Evolutionary conservation across 2,329 filamentous ascomycete genomes (phyloP), one percentile per base, ranked within the genome.

Genomic region (Fusarium decemcellulare): DNA sequence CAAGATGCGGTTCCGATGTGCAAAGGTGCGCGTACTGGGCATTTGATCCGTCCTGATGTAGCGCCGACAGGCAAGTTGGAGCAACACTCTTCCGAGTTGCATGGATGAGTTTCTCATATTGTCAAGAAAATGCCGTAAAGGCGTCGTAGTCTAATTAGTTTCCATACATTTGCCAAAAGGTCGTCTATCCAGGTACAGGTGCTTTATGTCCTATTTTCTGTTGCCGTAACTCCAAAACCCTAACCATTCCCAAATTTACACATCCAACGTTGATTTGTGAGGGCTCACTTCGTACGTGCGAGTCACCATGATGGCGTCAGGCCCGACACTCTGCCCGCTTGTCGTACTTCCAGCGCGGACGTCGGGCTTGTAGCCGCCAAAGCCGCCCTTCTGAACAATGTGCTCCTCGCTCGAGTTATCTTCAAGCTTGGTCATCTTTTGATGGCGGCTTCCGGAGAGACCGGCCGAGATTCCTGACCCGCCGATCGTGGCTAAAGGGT

Each of bases 381-480:
- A 75, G n/a, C 69, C 61, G 5, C 47, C 16, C 18, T 64, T 73
- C 42, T 71, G 60, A 6, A 78, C 74, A 12, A 78, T 79, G 29
- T 74, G 70, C 34, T 79, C 77, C 59, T 78, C 75, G 67, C 77
- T 79, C 18, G 72, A 77, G 50, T 75, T 78, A 12, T 75, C 73
- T 36, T 74, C 73, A 1, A 75, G 66, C 8, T 77, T 63, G 6
- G 70, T 68, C 63, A 75, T 71, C 60, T 71, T 70, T 30, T 66
- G 56, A 16, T 73, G 63, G n/a, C 72, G 64, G 40, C 47, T 68
- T 30, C 59, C 36, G 9, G 59, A 63, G 3, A 60, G 30, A 11
- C 53, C 61, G 6, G 62, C 60, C 0, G 61, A 61, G 4, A 61
- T 66, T 8, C 65, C 72, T 42, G 67, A 68, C 34, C 70, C 71